Base-by-base conservation (phyloP, 2,329 filamentous ascomycete genomes). In the Hypoxylon sp. region DNA sequence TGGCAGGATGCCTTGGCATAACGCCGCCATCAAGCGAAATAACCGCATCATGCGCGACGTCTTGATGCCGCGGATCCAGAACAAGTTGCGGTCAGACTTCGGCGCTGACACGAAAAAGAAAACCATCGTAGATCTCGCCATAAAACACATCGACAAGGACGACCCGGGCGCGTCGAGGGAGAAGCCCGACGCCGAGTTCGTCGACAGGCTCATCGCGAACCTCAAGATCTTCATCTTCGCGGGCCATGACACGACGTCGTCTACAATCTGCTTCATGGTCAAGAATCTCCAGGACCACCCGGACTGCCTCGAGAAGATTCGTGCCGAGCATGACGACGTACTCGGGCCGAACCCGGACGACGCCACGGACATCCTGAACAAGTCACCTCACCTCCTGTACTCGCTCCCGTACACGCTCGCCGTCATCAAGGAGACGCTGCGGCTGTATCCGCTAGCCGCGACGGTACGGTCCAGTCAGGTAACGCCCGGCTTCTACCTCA, bases 171-270 rank as follows among this genome's bases (percentile, higher is more conserved):
- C 60, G 1, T 62, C 63, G 3, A 55, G 29, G 18, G 63, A 57
- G 23, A 62, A 66, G 29, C 67, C 56, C 24, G 66, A 63, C 26
- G 47, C 62, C 2, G 64, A 53, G 15, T 75, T 71, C 43, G 50
- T 70, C 27, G 65, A 72, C 1, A 67, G 65, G 3, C 65, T 73
- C 3, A 60, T 77, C 20, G 63, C 68, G 0, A 74, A 77, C 35
- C 60, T 77, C 15, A 75, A 75, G 38, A 62, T 57, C 2, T 76
- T 77, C 51, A 64, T 77, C 7, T 74, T 77, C 20, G 75, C 72
- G 0, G 75, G 75, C 1, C 70, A 75, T 38, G 75, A 77, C 38
- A 77, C 73, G 2, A 76, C 74, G 0, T 69, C 73, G 0, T 67
- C 69, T 10, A 71, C 73, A 1, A 65, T 77, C 7, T 74, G 70